Conservation (phyloP, 2,329 filamentous ascomycete species). For the Akanthomyces lecanii region DNA sequence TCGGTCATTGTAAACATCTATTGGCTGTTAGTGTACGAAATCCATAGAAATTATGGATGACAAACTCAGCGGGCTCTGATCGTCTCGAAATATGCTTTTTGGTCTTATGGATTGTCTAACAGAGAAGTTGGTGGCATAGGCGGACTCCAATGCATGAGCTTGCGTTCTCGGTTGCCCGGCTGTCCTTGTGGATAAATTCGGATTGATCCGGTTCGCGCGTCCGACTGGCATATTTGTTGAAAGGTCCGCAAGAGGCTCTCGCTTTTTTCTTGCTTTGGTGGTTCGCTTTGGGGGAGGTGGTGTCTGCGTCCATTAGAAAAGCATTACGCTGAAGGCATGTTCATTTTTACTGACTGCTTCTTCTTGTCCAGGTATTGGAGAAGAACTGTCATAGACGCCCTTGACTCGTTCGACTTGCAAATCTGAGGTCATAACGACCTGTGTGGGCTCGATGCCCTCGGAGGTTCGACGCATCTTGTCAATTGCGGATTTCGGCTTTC, state of each 20-base stretch:
- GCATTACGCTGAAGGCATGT: too few species aligned
- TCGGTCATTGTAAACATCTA: constrained; percentile 11
- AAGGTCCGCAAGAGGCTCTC: constrained; percentile 31
- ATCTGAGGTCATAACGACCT: constrained; percentile 57
- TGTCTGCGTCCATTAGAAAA: not conserved
- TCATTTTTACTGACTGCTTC: constrained; percentile 38
- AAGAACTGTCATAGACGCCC: constrained; percentile 58
- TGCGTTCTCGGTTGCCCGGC: not conserved
- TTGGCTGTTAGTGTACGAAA: not conserved
- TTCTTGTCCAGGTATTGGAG: constrained; percentile 37
- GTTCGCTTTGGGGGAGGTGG: constrained; percentile 30
- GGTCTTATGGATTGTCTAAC: not conserved
- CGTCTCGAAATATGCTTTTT: constrained; percentile 1
- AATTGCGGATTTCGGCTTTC: constrained; percentile 69
- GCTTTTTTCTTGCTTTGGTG: constrained; percentile 29
- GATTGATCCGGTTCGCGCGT: not conserved
- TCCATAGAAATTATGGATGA: not conserved
- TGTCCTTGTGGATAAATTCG: not conserved
- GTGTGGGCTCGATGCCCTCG: constrained; percentile 56
- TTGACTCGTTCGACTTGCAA: constrained; percentile 48
- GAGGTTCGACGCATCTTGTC: constrained; percentile 63
- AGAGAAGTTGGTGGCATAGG: not conserved
- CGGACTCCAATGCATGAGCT: not conserved
- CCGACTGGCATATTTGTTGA: constrained; percentile 32
- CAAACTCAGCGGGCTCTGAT: constrained; percentile 1